Evolutionary conservation across 495 filamentous ascomycete genomes (phyloP).

Genomic region (Xeromyces bisporus): DNA sequence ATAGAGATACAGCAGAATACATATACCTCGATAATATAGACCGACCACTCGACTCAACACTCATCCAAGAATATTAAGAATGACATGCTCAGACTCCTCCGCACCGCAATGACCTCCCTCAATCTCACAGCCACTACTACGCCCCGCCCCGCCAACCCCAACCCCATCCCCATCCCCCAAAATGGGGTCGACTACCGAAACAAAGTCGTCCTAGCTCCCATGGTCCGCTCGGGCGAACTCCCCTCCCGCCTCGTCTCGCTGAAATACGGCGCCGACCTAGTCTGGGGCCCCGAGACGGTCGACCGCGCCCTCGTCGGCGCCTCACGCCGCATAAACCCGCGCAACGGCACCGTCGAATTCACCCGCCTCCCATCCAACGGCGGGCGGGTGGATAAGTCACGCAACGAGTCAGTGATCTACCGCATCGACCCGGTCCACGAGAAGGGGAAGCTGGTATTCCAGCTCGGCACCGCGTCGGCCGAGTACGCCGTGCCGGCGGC

Average conservation of each 20-base stretch:
- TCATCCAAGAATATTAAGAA: too few relatives aligned
- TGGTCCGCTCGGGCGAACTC: slow-evolving; percentile 91
- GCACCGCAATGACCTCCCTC: slow-evolving; percentile 37
- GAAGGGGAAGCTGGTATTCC: slow-evolving; percentile 59
- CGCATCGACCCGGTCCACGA: slow-evolving; percentile 65
- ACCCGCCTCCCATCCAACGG: slow-evolving; percentile 55
- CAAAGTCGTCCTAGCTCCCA: slow-evolving; percentile 88
- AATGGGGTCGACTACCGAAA: slow-evolving; percentile 85
- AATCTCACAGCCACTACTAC: too few relatives aligned
- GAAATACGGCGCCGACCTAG: slow-evolving; percentile 88
- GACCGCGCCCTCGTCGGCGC: slow-evolving; percentile 82
- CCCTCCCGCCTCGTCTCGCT: slow-evolving; percentile 75
- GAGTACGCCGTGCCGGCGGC: slow-evolving; percentile 69
- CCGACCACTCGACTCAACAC: too few relatives aligned
- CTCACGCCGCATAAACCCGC: slow-evolving; percentile 52
- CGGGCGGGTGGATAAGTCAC: slow-evolving; percentile 25
- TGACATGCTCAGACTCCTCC: slow-evolving; percentile 30
- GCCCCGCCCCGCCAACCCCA: slow-evolving; percentile 31
- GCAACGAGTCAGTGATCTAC: slow-evolving; percentile 61
- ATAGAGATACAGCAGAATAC: too few relatives aligned
- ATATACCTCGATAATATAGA: too few relatives aligned
- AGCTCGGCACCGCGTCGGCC: slow-evolving; percentile 74
- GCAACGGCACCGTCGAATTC: slow-evolving; percentile 67
- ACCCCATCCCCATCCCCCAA: slow-evolving; percentile 63
- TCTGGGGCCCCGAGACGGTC: slow-evolving; percentile 95